phyloP scores from a whole-genome alignment of 73 alveolate species.

The Breviolum minutum region DNA sequence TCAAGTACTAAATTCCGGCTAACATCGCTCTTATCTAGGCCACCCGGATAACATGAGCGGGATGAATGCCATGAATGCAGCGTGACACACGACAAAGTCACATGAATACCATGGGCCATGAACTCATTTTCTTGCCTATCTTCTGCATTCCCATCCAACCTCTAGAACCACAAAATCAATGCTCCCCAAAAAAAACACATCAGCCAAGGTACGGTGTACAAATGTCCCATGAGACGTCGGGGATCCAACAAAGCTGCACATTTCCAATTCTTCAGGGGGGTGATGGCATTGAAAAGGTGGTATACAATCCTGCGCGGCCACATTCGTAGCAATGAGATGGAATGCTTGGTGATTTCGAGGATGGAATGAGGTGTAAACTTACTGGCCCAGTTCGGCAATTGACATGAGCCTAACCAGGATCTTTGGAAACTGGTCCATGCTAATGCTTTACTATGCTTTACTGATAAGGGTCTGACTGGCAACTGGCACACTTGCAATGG shows the following conservation, averaged over 20 bases:
- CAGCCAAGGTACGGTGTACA: slow-evolving; percentile 36
- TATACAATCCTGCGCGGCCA: slow-evolving; percentile 61
- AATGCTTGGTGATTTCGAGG: too few species aligned
- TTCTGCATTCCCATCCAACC: too few species aligned
- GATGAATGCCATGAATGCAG: too few species aligned
- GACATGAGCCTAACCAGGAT: background rate
- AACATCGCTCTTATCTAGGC: too few species aligned
- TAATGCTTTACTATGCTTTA: background rate
- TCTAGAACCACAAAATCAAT: background rate
- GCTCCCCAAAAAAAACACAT: background rate
- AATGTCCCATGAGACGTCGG: slow-evolving; percentile 66
- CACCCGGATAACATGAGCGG: too few species aligned
- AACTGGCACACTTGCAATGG: too few species aligned
- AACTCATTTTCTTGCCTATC: too few species aligned
- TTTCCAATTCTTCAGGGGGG: slow-evolving; percentile 64
- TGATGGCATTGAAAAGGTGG: slow-evolving; percentile 92
- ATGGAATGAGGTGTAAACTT: too few species aligned
- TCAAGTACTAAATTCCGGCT: too few species aligned
- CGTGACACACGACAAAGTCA: too few species aligned
- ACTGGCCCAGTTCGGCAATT: too few species aligned
- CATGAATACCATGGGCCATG: too few species aligned
- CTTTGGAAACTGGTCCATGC: background rate
- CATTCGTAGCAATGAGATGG: background rate
- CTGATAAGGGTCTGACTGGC: background rate
- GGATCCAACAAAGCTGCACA: slow-evolving; percentile 80